Conservation (phyloP, 2,329 filamentous ascomycete species). For the Cryphonectria japonica region DNA sequence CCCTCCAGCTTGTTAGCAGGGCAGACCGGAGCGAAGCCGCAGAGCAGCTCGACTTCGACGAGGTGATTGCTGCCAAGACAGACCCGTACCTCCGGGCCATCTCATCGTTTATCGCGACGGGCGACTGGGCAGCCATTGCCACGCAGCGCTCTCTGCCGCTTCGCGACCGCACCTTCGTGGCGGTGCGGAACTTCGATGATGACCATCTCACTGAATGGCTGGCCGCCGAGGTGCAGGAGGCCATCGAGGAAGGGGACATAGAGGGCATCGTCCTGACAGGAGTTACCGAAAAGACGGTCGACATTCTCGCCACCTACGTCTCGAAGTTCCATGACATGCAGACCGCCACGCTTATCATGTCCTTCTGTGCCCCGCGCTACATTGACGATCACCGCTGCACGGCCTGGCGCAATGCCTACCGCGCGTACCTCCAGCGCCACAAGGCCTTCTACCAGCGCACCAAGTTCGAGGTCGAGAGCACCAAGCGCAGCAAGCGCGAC, state of each 20-base stretch:
- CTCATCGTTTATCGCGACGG: constrained; percentile 75
- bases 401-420: constrained; percentile 74
- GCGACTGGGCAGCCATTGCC: constrained; percentile 75
- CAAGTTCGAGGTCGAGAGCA: constrained; percentile 78
- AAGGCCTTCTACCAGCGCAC: constrained; percentile 75
- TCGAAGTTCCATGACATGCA: constrained; percentile 78
- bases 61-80: constrained; percentile 63
- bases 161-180: constrained; percentile 74
- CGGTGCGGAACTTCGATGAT: constrained; percentile 68
- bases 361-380: constrained; percentile 74
- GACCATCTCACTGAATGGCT: constrained; percentile 69
- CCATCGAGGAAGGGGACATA: constrained; percentile 69
- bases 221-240: constrained; percentile 62
- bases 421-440: constrained; percentile 73
- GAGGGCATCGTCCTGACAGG: constrained; percentile 80
- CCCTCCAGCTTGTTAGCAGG: constrained; percentile 65
- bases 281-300: constrained; percentile 71
- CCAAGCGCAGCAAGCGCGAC: constrained; percentile 67
- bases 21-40: constrained; percentile 49
- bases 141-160: constrained; percentile 75
- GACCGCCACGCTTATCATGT: constrained; percentile 75
- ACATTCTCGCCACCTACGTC: constrained; percentile 77
- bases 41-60: constrained; percentile 61
- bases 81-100: constrained; percentile 82
- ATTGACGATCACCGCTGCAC: constrained; percentile 76